phyloP scores from a whole-genome alignment of 768 basidiomycete genomes.

The Suillus subaureus region DNA sequence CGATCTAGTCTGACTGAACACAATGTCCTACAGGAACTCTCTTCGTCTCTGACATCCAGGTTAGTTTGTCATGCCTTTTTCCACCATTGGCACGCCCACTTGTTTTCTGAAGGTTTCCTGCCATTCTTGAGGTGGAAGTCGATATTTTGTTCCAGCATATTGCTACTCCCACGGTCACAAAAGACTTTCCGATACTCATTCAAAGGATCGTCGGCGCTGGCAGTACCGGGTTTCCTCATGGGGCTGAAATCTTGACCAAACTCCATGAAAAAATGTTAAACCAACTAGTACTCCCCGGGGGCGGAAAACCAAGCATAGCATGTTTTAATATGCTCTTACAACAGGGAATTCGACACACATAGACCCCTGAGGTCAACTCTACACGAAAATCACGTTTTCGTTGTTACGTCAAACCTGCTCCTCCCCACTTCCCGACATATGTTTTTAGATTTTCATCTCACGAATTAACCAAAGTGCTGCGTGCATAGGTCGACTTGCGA shows the following conservation, averaged over 20 bases:
- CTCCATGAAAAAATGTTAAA: conserved; percentile 8
- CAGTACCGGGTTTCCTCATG: conserved; percentile 9
- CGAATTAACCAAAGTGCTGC: neutral
- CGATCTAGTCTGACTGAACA: conserved; percentile 15
- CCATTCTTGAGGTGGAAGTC: conserved; percentile 10
- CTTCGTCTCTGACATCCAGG: conserved; percentile 28
- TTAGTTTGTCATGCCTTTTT: neutral
- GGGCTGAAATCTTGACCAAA: conserved; percentile 11
- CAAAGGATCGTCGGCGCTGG: conserved; percentile 3
- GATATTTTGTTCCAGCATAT: conserved; percentile 8
- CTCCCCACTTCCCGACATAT: no score
- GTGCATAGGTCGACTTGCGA: neutral
- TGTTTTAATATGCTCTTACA: no score
- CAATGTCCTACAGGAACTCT: conserved; percentile 26
- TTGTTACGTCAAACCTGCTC: no score
- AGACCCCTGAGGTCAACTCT: no score
- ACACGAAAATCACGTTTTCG: no score
- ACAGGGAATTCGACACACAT: no score
- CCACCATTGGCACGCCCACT: neutral
- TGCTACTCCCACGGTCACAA: neutral
- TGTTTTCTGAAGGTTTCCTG: conserved; percentile 3
- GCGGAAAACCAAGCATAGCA: neutral
- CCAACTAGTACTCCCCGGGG: neutral
- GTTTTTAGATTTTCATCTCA: neutral
- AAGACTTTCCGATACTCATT: conserved; percentile 6